Evolutionary conservation across 2,329 filamentous ascomycete genomes (phyloP).

Genomic region (Monosporascus sp.): DNA sequence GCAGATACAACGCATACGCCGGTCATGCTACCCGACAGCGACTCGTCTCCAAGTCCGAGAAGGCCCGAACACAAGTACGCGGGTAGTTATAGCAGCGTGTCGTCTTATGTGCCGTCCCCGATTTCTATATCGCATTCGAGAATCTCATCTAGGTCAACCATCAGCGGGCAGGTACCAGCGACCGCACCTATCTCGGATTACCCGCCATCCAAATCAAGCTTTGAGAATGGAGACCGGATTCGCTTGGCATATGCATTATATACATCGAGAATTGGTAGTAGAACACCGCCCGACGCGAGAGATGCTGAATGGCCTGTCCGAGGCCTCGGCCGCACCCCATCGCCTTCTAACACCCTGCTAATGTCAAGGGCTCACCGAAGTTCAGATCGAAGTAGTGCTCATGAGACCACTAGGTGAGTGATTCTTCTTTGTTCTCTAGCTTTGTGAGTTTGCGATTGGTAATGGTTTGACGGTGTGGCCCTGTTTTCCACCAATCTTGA

Average conservation of each 20-base stretch:
- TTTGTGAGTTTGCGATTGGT: no score
- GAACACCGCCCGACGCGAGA: constrained; percentile 8
- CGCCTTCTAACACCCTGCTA: constrained; percentile 28
- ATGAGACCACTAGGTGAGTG: constrained; percentile 17
- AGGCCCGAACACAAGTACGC: constrained; percentile 40
- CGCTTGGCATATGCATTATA: constrained; percentile 5
- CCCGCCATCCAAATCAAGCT: constrained; percentile 28
- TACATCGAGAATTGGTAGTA: constrained; percentile 10
- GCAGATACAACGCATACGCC: constrained; percentile 14
- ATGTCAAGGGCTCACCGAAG: constrained; percentile 16
- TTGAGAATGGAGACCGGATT: constrained; percentile 7
- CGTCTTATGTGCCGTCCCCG: constrained; percentile 42
- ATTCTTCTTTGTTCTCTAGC: not conserved
- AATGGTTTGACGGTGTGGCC: no score
- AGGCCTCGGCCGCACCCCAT: constrained; percentile 11
- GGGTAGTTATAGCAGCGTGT: constrained; percentile 47
- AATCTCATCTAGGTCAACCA: constrained; percentile 48
- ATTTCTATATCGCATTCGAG: constrained; percentile 44
- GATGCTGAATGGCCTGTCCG: constrained; percentile 7
- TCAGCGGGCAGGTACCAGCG: constrained; percentile 34
- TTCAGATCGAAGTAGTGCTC: constrained; percentile 13
- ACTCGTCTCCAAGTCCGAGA: constrained; percentile 25
- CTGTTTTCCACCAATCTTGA: no score
- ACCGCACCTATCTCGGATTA: constrained; percentile 31
- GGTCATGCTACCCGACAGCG: constrained; percentile 15